Evolutionary conservation across 2,329 filamentous ascomycete species (phyloP).

Genomic region (Fusarium sp.): DNA sequence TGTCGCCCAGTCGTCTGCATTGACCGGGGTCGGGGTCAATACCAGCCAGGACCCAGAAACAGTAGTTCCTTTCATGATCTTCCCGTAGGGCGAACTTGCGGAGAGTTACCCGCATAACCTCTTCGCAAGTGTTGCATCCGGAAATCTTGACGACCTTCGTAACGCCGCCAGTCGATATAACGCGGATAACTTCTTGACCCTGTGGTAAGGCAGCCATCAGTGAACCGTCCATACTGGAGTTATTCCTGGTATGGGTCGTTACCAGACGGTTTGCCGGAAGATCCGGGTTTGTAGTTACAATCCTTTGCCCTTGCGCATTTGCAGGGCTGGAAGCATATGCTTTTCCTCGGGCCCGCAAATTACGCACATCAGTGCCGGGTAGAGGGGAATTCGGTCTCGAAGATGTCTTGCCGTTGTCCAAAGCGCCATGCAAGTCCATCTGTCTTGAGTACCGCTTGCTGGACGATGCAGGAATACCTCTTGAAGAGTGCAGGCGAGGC

Average conservation of each 20-base stretch:
- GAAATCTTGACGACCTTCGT: conserved; percentile 95
- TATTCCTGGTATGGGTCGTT: conserved; percentile 78
- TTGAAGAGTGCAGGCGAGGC: conserved; percentile 72
- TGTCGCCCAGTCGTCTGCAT: conserved; percentile 85
- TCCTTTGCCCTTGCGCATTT: conserved; percentile 36
- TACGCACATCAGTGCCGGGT: conserved; percentile 62
- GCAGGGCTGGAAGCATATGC: conserved; percentile 31
- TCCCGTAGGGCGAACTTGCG: conserved; percentile 89
- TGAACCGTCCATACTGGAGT: conserved; percentile 85
- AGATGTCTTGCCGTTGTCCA: conserved; percentile 62
- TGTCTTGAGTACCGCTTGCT: conserved; percentile 75
- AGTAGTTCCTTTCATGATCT: conserved; percentile 93
- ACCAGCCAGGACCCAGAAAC: conserved; percentile 92
- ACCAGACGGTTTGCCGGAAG: conserved; percentile 71
- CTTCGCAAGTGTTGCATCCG: conserved; percentile 89
- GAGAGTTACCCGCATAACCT: conserved; percentile 89
- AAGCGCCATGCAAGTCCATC: conserved; percentile 60
- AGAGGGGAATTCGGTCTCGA: conserved; percentile 79
- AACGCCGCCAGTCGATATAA: conserved; percentile 90
- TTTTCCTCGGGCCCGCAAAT: conserved; percentile 66
- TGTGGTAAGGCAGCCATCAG: conserved; percentile 87
- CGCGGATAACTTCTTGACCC: conserved; percentile 89
- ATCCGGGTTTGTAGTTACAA: conserved; percentile 65
- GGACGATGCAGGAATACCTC: conserved; percentile 52
- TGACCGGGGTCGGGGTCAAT: conserved; percentile 83